These are phyloP conservation scores for Macrophomina tecta DNA, from an alignment of 2,329 filamentous ascomycete species.

Conservation along the genomic window DNA sequence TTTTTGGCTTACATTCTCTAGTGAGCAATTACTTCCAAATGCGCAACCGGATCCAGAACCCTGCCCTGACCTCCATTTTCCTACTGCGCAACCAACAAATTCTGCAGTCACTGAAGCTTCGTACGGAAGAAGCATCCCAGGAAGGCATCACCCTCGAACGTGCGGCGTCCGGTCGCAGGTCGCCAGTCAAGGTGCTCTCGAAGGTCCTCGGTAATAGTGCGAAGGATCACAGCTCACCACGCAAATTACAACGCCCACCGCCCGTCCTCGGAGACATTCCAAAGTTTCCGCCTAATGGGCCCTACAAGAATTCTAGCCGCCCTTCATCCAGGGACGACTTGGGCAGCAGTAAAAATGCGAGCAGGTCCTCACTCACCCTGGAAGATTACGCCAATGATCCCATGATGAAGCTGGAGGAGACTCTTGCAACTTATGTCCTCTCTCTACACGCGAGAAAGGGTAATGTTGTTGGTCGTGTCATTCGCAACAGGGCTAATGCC, in stretches of 20 bases:
- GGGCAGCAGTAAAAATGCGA: neutral
- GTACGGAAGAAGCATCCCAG: slow-evolving; percentile 53
- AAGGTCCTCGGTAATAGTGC: slow-evolving; percentile 73
- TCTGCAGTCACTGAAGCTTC: slow-evolving; percentile 71
- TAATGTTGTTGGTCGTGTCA: slow-evolving; percentile 78
- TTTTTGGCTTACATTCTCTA: slow-evolving; percentile 41
- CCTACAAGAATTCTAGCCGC: slow-evolving; percentile 43
- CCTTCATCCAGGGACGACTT: slow-evolving; percentile 30
- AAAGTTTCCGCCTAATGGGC: slow-evolving; percentile 39
- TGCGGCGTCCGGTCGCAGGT: slow-evolving; percentile 71
- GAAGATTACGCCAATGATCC: slow-evolving; percentile 34
- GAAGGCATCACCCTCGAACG: slow-evolving; percentile 38
- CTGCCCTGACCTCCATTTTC: slow-evolving; percentile 68
- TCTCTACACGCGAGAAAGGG: slow-evolving; percentile 85
- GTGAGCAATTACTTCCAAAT: slow-evolving; percentile 75
- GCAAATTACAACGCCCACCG: slow-evolving; percentile 43
- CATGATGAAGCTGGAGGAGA: slow-evolving; percentile 78
- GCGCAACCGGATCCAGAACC: slow-evolving; percentile 72
- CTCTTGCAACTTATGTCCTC: slow-evolving; percentile 81
- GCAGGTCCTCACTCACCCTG: slow-evolving; percentile 11
- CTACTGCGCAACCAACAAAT: slow-evolving; percentile 80
- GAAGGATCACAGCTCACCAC: slow-evolving; percentile 43
- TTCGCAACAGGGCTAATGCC: slow-evolving; percentile 72
- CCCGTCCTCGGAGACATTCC: slow-evolving; percentile 44
- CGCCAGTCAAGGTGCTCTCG: slow-evolving; percentile 88